phyloP scores from a whole-genome alignment of 2,329 filamentous ascomycete genomes.

The Coniochaeta ligniaria region DNA sequence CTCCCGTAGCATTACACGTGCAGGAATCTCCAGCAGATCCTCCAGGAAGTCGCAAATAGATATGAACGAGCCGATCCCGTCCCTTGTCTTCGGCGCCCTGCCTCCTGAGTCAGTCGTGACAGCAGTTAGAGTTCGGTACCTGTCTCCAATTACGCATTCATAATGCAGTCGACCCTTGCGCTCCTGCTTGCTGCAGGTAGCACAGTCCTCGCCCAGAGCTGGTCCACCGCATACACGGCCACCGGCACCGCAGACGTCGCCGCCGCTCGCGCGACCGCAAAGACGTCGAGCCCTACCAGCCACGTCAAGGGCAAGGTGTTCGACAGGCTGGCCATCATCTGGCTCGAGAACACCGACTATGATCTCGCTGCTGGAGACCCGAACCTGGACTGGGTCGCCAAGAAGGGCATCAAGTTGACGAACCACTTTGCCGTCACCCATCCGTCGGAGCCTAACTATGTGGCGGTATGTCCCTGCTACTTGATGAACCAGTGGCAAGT shows the following conservation, averaged over 20 bases:
- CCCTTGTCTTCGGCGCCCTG: neutral
- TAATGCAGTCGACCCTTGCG: neutral
- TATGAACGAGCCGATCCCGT: neutral
- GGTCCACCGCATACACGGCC: constrained; percentile 34
- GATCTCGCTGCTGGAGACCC: constrained; percentile 54
- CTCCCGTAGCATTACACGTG: neutral
- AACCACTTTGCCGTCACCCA: constrained; percentile 60
- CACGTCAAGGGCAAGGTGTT: constrained; percentile 65
- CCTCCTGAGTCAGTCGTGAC: neutral
- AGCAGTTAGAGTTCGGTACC: neutral
- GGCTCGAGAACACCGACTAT: constrained; percentile 72
- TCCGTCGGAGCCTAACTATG: constrained; percentile 71
- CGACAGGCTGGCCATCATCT: constrained; percentile 65
- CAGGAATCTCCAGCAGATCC: neutral
- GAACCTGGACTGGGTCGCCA: constrained; percentile 49
- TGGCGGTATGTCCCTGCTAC: constrained; percentile 34
- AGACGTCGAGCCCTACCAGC: constrained; percentile 52
- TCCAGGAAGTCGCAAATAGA: neutral
- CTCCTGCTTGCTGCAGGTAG: constrained; percentile 7
- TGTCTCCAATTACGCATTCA: neutral
- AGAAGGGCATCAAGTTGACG: constrained; percentile 54
- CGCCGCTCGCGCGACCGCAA: constrained; percentile 51
- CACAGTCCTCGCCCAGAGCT: constrained; percentile 14
- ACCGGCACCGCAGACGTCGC: constrained; percentile 43
- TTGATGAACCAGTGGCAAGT: too few species aligned